Percentiles rank a stretch among this genome's conserved stretches.
phyloP scores from a whole-genome alignment of 257 asterid species.

The Osmanthus fragrans region DNA sequence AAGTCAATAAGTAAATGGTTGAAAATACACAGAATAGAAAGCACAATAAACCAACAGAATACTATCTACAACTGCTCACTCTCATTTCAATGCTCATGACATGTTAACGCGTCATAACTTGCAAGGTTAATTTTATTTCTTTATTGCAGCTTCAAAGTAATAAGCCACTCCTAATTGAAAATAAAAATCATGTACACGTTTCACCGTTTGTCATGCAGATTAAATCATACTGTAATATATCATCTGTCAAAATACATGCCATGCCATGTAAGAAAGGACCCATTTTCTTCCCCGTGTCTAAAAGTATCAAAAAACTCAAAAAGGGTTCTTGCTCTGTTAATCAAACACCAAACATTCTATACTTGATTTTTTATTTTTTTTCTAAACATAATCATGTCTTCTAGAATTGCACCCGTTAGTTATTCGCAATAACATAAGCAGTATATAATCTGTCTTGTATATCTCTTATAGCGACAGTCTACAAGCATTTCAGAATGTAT shows the following conservation, averaged over 20 bases:
- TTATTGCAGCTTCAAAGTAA: background rate
- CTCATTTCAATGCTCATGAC: background rate
- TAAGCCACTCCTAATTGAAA: background rate
- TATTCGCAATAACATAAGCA: slow-evolving; percentile 3
- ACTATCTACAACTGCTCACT: background rate
- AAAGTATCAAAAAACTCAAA: background rate
- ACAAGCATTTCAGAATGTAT: background rate
- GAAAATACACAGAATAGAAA: slow-evolving; percentile 11
- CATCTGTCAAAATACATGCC: background rate
- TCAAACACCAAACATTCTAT: background rate
- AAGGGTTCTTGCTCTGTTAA: background rate
- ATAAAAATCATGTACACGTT: background rate
- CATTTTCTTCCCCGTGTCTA: too few relatives aligned
- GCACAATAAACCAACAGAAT: background rate
- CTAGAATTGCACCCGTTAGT: background rate
- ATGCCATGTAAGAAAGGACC: too few relatives aligned
- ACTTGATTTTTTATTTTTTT: too few relatives aligned
- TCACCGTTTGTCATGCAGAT: background rate
- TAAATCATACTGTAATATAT: background rate
- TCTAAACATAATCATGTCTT: background rate
- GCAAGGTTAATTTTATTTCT: slow-evolving; percentile 9
- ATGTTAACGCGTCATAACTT: background rate
- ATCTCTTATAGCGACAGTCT: background rate
- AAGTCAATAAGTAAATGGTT: slow-evolving; percentile 27
- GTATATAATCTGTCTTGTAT: background rate